Base-by-base conservation (phyloP, 768 basidiomycete species). In the Mycena pura region DNA sequence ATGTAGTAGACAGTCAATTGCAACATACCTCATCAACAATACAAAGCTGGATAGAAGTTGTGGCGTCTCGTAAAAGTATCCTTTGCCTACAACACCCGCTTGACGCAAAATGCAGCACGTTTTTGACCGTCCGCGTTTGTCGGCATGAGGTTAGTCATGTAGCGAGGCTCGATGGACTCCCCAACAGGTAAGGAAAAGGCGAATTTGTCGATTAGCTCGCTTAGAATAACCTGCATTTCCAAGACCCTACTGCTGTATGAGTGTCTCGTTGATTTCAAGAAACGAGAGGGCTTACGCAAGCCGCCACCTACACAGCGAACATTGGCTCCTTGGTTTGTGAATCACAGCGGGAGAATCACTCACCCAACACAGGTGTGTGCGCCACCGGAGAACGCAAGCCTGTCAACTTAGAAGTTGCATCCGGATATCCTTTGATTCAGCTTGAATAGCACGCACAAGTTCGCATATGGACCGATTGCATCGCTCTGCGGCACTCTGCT, bases 191-290 rank as follows among this genome's bases (percentile, higher is more conserved):
- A 74, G 73, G 76, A 57, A 57, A 82, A 75, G 58, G 80, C 72
- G 60, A 81, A 80, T 63, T 76, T 73, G 24, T 70, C 67, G 25
- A 82, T 44, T 29, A 77, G 70, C 59, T 79, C 76, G 15, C 76
- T 72, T 28, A 82, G 65, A 63, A 83, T 80, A 3, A 74, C 72
- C 57, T 83, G 82, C 44, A 81, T 66, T 65, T 84, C 81, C 47
- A 73, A 58, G 0, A 79, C 44, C 9, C 73, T 76, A 64, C 57
- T 45, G 39, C 31, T 29, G 47, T 39, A 48, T 48, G 28, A 29
- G 36, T 38, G 32, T 54, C 38, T 50, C 25, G 43, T 51, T 46
- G 39, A 41, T 51, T 22, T 41, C 43, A 52, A 19, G 46, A 29
- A 58, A 48, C 19, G 44, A 43, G 40, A 39, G 36, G 28, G 41